phyloP scores from a whole-genome alignment of 2,329 filamentous ascomycete genomes.

The Aspergillus vadensis region DNA sequence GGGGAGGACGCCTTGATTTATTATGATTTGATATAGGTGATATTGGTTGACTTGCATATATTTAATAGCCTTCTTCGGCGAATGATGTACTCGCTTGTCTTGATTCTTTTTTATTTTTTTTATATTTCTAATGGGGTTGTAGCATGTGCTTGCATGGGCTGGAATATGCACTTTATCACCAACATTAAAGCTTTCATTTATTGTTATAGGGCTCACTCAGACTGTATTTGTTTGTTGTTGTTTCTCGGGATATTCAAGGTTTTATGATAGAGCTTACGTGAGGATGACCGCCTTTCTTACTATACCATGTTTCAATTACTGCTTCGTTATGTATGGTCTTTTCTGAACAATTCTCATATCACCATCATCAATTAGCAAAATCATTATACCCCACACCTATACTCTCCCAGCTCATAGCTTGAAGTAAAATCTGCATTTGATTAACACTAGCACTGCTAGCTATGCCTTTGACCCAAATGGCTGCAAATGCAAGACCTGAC shows the following conservation, averaged over 20 bases:
- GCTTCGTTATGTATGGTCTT: neutral
- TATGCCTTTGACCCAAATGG: neutral
- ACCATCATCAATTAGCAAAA: constrained; percentile 4
- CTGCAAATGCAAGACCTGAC: constrained; percentile 8
- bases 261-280: neutral
- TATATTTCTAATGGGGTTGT: too few species aligned
- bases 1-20: constrained; percentile 34
- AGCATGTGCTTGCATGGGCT: too few species aligned
- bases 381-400: constrained; percentile 13
- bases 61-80: too few species aligned
- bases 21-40: neutral
- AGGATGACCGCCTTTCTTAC: neutral
- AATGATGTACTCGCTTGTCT: too few species aligned
- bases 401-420: neutral
- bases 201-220: neutral
- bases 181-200: neutral
- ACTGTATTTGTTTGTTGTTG: neutral
- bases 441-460: constrained; percentile 16
- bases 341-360: neutral
- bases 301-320: neutral
- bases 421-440: neutral
- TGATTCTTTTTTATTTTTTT: too few species aligned
- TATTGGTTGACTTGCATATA: too few species aligned
- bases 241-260: neutral
- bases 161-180: too few species aligned